phyloP scores from a whole-genome alignment of 352 stramenopile species.

The Globisporangium sylvaticum region DNA sequence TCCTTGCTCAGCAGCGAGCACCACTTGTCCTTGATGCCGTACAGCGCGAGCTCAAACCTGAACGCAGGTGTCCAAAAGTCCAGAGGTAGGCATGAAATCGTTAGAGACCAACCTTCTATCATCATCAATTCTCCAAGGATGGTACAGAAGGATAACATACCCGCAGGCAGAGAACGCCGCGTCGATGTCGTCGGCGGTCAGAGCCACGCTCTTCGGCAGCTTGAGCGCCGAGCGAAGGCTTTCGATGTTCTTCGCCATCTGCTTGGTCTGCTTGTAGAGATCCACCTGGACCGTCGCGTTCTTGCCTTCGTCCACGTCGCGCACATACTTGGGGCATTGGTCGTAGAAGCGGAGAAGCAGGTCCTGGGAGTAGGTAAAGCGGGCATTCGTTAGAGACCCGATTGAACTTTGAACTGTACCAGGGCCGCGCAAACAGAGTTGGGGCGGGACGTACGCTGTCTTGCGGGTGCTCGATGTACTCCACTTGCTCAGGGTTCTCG shows the following conservation, averaged over 20 bases:
- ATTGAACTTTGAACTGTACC: background rate
- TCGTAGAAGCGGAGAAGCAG: constrained; percentile 60
- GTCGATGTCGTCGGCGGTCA: constrained; percentile 32
- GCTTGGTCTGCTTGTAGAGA: constrained; percentile 27
- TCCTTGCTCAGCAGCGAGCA: constrained; percentile 39
- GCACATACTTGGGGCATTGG: constrained; percentile 45
- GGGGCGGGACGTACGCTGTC: constrained; percentile 18
- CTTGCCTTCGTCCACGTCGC: constrained; percentile 41
- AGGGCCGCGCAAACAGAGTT: background rate
- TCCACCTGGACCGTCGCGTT: constrained; percentile 25
- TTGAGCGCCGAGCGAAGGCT: constrained; percentile 11
- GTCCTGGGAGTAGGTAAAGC: constrained; percentile 24
- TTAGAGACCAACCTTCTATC: background rate
- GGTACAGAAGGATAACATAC: no score
- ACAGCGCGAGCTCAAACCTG: constrained; percentile 51
- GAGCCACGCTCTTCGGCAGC: constrained; percentile 3
- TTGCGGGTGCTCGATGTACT: constrained; percentile 39
- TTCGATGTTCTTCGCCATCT: constrained; percentile 21
- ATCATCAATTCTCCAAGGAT: no score
- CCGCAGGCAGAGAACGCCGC: constrained; percentile 39
- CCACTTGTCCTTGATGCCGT: constrained; percentile 34
- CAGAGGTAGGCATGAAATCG: background rate
- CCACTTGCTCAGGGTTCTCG: constrained; percentile 36
- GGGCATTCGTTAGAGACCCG: no score
- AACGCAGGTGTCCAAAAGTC: background rate